These are phyloP conservation scores for Dendrobium huoshanense DNA, from an alignment of 106 monocot genomes.

Conservation along the genomic window DNA sequence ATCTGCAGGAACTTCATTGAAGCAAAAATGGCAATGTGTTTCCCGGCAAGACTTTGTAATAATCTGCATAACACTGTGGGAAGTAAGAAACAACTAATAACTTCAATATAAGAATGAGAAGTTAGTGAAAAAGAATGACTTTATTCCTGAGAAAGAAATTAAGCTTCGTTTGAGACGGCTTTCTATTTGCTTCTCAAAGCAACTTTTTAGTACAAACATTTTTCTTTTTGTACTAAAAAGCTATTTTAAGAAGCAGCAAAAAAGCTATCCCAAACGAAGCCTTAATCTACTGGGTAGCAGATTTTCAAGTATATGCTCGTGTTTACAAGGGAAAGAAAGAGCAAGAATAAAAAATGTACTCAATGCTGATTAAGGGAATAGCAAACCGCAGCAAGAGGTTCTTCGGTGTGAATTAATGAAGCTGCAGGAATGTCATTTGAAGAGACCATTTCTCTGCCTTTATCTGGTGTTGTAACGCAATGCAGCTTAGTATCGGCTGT, in stretches of 20 bases:
- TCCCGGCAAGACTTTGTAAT: constrained; percentile 66
- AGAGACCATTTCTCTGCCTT: constrained; percentile 75
- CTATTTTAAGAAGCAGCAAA: too few relatives aligned
- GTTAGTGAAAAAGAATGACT: not conserved
- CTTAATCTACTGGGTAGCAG: not conserved
- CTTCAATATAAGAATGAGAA: constrained; percentile 5
- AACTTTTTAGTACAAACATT: too few relatives aligned
- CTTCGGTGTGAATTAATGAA: constrained; percentile 69
- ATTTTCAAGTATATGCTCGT: not conserved
- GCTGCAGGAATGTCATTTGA: constrained; percentile 46
- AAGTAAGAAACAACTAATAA: constrained; percentile 26
- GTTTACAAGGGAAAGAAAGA: not conserved
- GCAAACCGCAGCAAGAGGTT: constrained; percentile 83
- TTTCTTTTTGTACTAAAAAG: too few relatives aligned
- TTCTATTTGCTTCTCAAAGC: too few relatives aligned
- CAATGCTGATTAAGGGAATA: not conserved
- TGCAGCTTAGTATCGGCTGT: constrained; percentile 38
- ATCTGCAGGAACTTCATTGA: constrained; percentile 66
- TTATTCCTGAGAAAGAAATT: too few relatives aligned
- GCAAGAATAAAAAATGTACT: not conserved
- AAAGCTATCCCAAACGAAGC: too few relatives aligned
- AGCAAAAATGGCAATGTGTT: constrained; percentile 86
- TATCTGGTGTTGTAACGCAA: constrained; percentile 50
- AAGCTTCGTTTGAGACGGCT: too few relatives aligned
- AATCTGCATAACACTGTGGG: constrained; percentile 46